These are phyloP conservation scores for Brachypodium distachyon DNA, from an alignment of 202 grass and related monocot species.

Conservation along the genomic window DNA sequence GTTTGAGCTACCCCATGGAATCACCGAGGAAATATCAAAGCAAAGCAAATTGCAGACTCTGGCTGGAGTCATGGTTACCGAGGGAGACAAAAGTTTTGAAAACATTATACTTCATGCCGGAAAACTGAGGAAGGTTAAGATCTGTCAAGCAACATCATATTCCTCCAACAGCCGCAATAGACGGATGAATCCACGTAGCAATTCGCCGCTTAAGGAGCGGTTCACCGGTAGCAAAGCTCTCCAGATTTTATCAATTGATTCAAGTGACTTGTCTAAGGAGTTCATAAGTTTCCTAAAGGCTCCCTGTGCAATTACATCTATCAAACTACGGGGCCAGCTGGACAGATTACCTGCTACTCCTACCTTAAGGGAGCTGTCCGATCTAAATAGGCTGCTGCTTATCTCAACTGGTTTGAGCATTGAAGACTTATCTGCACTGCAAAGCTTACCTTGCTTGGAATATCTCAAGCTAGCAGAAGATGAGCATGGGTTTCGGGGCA, in stretches of 20 bases:
- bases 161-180: background rate
- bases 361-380: background rate
- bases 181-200: background rate
- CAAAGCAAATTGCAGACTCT: background rate
- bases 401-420: background rate
- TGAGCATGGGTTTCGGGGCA: background rate
- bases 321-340: background rate
- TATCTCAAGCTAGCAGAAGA: background rate
- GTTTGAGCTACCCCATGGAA: background rate
- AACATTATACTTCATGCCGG: background rate
- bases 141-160: background rate
- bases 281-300: background rate
- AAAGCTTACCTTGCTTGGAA: background rate
- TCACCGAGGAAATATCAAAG: background rate
- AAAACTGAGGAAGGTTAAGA: conserved; percentile 6
- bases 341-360: background rate
- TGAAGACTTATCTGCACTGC: background rate
- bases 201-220: background rate
- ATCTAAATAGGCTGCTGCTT: background rate
- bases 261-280: background rate
- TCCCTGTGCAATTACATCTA: background rate
- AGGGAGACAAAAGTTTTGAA: background rate
- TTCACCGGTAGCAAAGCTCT: background rate
- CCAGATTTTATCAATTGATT: background rate
- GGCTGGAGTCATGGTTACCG: background rate